Conservation (phyloP, 228 moss, liverwort and hornwort species). For the Sphagnum magellanicum region DNA sequence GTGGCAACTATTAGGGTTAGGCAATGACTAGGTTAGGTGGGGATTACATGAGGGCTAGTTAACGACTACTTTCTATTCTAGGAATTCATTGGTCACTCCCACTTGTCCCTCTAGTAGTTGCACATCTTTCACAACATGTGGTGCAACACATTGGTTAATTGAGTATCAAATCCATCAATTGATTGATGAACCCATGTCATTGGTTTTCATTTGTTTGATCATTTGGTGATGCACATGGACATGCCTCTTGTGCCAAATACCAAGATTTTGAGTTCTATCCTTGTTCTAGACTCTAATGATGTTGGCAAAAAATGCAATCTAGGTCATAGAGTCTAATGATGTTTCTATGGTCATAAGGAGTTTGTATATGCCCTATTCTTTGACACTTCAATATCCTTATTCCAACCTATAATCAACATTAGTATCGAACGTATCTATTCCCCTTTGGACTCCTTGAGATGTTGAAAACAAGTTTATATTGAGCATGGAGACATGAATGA, state of each 20-base stretch:
- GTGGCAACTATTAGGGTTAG: too few species aligned
- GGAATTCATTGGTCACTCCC: too few species aligned
- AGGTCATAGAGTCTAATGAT: background rate
- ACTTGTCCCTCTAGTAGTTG: too few species aligned
- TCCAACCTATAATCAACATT: background rate
- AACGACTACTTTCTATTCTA: too few species aligned
- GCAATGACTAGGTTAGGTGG: too few species aligned
- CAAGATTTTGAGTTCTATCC: background rate
- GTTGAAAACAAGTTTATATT: conserved; percentile 4
- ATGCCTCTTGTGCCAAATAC: background rate
- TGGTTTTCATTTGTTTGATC: background rate
- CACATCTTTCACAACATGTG: too few species aligned
- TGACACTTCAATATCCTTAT: background rate
- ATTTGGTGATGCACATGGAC: background rate
- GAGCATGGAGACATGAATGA: conserved; percentile 3
- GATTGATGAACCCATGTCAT: too few species aligned
- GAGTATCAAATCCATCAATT: too few species aligned
- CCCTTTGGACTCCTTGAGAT: background rate
- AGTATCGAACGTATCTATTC: background rate
- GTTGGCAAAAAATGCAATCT: background rate
- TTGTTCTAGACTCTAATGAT: background rate
- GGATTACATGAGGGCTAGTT: too few species aligned
- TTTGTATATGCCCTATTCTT: background rate
- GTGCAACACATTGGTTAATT: too few species aligned
- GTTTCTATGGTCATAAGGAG: background rate